These are phyloP conservation scores for Diplocarpon mali DNA, from an alignment of 2,329 filamentous ascomycete species.

Conservation along the genomic window DNA sequence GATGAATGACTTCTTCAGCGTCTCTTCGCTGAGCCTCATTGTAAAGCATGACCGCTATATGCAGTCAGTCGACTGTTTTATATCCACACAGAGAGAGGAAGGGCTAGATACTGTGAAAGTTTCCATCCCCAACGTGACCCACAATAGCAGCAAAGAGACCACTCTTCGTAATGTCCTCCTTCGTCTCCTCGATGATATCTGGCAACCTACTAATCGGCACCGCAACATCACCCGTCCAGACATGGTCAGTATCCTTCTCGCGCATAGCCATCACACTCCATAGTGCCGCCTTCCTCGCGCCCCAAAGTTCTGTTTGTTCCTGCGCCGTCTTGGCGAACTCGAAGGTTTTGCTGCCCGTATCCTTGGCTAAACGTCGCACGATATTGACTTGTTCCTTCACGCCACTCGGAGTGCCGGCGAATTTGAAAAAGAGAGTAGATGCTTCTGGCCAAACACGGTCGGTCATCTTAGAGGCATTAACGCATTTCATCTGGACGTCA, in stretches of 20 bases:
- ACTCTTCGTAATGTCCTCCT: conserved; percentile 45
- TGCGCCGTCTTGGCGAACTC: conserved; percentile 62
- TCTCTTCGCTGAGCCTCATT: conserved; percentile 55
- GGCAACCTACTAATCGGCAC: conserved; percentile 67
- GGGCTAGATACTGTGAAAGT: conserved; percentile 50
- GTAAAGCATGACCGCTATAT: conserved; percentile 42
- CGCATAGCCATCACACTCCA: conserved; percentile 66
- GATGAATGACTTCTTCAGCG: conserved; percentile 62
- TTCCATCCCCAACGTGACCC: conserved; percentile 65
- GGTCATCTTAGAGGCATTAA: conserved; percentile 56
- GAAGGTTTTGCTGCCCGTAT: conserved; percentile 54
- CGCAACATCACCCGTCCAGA: conserved; percentile 82
- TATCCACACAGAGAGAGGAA: neutral
- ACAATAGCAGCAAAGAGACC: conserved; percentile 54
- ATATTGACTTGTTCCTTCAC: conserved; percentile 71
- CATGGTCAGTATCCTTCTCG: conserved; percentile 50
- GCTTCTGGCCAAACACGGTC: conserved; percentile 57
- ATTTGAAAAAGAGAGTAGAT: conserved; percentile 79
- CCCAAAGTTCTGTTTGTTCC: conserved; percentile 72
- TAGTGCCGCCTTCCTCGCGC: conserved; percentile 70
- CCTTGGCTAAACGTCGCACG: conserved; percentile 52
- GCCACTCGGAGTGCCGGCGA: conserved; percentile 54
- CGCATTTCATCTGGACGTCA: conserved; percentile 73
- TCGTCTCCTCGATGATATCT: conserved; percentile 68
- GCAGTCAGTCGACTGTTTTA: neutral